Evolutionary conservation across 2,329 filamentous ascomycete genomes (phyloP).

Genomic region (Fusarium heterosporum): DNA sequence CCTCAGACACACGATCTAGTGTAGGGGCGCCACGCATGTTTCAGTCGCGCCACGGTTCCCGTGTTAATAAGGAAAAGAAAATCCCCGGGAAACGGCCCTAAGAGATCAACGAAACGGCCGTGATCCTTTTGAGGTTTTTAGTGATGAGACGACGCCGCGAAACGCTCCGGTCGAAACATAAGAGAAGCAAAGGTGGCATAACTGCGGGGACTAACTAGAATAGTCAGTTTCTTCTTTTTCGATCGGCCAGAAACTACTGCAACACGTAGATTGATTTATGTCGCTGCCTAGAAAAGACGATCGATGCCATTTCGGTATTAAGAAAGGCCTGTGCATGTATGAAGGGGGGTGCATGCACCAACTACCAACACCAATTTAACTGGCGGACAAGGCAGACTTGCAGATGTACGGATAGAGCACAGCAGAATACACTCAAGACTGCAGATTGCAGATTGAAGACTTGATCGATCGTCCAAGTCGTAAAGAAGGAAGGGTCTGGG

Average conservation of each 20-base stretch:
- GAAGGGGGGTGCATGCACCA: conserved; percentile 15
- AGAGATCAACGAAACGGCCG: conserved; percentile 32
- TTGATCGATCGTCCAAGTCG: not conserved
- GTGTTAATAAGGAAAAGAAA: conserved; percentile 12
- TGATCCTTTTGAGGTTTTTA: conserved; percentile 10
- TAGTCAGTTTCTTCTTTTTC: not conserved
- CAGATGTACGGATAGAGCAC: not conserved
- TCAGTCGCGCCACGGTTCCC: conserved; percentile 31
- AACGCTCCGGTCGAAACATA: conserved; percentile 22
- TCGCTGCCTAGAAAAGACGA: conserved; percentile 36
- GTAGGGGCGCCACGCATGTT: conserved; percentile 29
- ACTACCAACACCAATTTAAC: not conserved
- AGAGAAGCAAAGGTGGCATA: not conserved
- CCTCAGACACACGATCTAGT: conserved; percentile 10
- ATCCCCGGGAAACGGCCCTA: conserved; percentile 17
- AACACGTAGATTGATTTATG: conserved; percentile 34
- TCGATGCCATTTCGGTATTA: conserved; percentile 35
- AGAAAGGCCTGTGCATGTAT: conserved; percentile 20
- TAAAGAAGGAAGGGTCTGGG: not conserved
- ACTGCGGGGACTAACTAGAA: too few relatives aligned
- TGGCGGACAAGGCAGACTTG: conserved; percentile 22
- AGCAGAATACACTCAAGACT: not conserved
- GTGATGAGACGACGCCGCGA: conserved; percentile 13
- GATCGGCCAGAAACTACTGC: conserved; percentile 18
- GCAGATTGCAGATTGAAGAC: not conserved